These are phyloP conservation scores for Vaccinium corymbosum DNA, from an alignment of 148 eudicot genomes.

Conservation along the genomic window DNA sequence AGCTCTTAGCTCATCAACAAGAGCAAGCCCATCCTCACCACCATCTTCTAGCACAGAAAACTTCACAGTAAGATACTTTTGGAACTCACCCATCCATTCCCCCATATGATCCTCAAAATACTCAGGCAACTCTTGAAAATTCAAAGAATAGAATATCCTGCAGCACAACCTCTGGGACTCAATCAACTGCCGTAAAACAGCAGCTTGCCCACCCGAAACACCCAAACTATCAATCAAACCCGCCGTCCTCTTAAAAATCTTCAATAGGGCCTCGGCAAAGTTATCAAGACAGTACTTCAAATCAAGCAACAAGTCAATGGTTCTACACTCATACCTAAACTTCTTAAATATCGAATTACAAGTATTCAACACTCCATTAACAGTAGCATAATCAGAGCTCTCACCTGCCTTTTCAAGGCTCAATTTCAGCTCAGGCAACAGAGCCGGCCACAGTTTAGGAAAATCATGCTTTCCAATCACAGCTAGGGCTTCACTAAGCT, in stretches of 20 bases:
- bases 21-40: conserved; percentile 55
- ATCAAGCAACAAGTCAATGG: conserved; percentile 61
- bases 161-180: conserved; percentile 93
- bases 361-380: conserved; percentile 80
- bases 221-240: conserved; percentile 48
- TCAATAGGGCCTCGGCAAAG: conserved; percentile 39
- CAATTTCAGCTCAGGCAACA: conserved; percentile 64
- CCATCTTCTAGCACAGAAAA: conserved; percentile 70
- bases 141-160: conserved; percentile 82
- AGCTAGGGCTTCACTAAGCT: conserved; percentile 80
- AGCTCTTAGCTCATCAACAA: conserved; percentile 79
- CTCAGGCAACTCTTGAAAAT: conserved; percentile 88
- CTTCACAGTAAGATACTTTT: conserved; percentile 59
- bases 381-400: conserved; percentile 59
- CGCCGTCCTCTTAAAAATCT: conserved; percentile 58
- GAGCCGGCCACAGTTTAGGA: conserved; percentile 62
- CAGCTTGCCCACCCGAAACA: conserved; percentile 37
- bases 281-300: conserved; percentile 86
- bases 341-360: conserved; percentile 82
- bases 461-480: conserved; percentile 95
- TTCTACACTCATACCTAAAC: conserved; percentile 65
- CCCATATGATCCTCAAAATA: conserved; percentile 93
- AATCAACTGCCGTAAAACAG: conserved; percentile 45
- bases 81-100: conserved; percentile 78
- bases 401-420: conserved; percentile 59